Percentiles rank a stretch among this genome's conserved stretches.
Conservation (phyloP, 2,329 filamentous ascomycete species). For the Cladosporium cucumerinum region DNA sequence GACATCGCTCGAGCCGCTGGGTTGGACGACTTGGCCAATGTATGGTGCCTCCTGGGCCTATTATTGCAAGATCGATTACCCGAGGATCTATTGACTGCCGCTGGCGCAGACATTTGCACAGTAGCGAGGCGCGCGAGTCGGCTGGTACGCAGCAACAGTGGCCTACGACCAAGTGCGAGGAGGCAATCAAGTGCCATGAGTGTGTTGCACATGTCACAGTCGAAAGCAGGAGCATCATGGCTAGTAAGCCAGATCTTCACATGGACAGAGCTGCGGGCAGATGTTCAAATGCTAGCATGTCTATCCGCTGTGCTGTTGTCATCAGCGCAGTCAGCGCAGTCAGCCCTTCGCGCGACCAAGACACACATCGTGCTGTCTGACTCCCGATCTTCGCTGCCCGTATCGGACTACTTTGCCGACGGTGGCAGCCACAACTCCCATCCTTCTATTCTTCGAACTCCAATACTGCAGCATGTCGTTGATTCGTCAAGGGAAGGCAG, state of each 20-base stretch:
- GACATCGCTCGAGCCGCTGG: conserved; percentile 69
- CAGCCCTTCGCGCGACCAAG: not conserved
- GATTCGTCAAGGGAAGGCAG: conserved; percentile 17
- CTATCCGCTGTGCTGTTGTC: conserved; percentile 55
- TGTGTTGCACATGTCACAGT: conserved; percentile 34
- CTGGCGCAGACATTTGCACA: conserved; percentile 60
- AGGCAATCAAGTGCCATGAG: not conserved
- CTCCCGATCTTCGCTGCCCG: not conserved
- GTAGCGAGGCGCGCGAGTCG: conserved; percentile 59
- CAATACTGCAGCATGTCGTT: conserved; percentile 16
- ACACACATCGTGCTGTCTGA: not conserved
- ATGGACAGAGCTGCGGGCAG: conserved; percentile 58
- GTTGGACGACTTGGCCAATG: conserved; percentile 67
- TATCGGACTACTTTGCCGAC: not conserved
- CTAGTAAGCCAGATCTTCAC: conserved; percentile 57
- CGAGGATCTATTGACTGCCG: conserved; percentile 44
- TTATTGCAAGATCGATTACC: conserved; percentile 73
- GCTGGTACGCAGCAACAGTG: conserved; percentile 49
- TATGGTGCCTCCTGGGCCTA: conserved; percentile 79
- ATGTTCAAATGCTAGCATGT: conserved; percentile 65
- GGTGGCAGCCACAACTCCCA: not conserved
- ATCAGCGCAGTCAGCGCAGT: not conserved
- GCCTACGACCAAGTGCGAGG: conserved; percentile 35
- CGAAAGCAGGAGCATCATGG: conserved; percentile 50
- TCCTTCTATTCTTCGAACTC: conserved; percentile 6